A percentile compares a stretch with the other conserved stretches of the same genome.
These are phyloP conservation scores for Imleria badia DNA, from an alignment of 768 basidiomycete species.

Conservation along the genomic window DNA sequence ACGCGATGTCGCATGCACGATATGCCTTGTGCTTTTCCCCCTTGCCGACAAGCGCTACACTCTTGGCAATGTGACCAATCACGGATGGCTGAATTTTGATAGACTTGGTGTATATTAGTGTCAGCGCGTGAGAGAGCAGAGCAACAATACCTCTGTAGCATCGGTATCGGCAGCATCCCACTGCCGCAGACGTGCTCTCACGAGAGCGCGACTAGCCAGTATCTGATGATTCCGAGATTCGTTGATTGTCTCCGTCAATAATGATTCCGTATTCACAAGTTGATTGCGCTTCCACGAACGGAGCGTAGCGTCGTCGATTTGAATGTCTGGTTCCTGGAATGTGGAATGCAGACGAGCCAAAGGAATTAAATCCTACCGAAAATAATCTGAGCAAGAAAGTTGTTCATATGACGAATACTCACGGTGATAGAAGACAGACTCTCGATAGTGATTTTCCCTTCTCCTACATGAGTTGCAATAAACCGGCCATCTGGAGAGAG, in stretches of 20 bases:
- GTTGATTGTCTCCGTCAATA: too few relatives aligned
- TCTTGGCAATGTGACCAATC: not conserved
- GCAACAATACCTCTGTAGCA: not conserved
- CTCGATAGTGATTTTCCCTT: too few relatives aligned
- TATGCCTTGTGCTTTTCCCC: not conserved
- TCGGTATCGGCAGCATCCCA: not conserved
- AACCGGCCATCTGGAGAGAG: not conserved
- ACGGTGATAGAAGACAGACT: too few relatives aligned
- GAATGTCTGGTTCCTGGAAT: too few relatives aligned
- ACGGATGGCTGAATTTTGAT: not conserved
- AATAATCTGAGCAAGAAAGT: too few relatives aligned
- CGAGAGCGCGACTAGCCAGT: not conserved
- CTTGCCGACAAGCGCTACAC: not conserved
- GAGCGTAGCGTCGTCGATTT: too few relatives aligned
- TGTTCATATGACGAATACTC: too few relatives aligned
- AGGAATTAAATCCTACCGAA: too few relatives aligned
- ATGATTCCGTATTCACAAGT: too few relatives aligned
- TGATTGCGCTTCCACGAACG: too few relatives aligned
- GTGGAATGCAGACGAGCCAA: too few relatives aligned
- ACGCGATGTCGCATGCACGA: not conserved
- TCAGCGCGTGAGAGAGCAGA: not conserved
- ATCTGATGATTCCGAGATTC: too few relatives aligned
- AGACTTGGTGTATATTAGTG: not conserved
- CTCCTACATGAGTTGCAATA: not conserved
- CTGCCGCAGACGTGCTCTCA: not conserved